Percentiles rank a stretch among this genome's conserved stretches.
These are phyloP conservation scores for Chlamydomonas applanata DNA, from an alignment of 139 green algal species.

Conservation along the genomic window DNA sequence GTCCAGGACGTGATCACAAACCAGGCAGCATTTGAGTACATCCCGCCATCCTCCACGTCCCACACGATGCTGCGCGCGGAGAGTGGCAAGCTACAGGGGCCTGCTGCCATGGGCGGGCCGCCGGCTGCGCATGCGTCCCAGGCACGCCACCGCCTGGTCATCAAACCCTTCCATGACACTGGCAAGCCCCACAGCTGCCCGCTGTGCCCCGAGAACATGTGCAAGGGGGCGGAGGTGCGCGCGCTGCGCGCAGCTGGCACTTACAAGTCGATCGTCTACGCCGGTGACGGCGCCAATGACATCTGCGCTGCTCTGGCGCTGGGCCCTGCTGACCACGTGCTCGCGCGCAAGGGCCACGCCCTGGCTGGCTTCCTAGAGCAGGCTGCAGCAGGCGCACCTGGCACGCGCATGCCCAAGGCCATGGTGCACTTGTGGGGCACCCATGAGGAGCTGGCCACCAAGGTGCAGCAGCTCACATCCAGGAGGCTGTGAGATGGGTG, in stretches of 20 bases:
- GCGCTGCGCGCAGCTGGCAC: slow-evolving; percentile 14
- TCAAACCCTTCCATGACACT: slow-evolving; percentile 4
- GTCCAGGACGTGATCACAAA: slow-evolving; percentile 71
- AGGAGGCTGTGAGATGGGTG: background rate
- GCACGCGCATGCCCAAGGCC: slow-evolving; percentile 32
- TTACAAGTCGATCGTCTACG: slow-evolving; percentile 62
- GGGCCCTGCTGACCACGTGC: slow-evolving; percentile 57
- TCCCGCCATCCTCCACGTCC: slow-evolving; percentile 5
- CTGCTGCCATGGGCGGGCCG: background rate
- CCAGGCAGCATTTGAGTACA: slow-evolving; percentile 55
- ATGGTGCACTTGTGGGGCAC: slow-evolving; percentile 41
- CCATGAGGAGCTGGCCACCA: slow-evolving; percentile 51
- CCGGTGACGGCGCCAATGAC: slow-evolving; percentile 79
- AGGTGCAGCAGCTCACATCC: background rate
- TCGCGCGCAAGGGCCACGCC: slow-evolving; percentile 51
- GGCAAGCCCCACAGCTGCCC: slow-evolving; percentile 55
- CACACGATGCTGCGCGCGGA: background rate
- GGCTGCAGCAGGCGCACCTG: background rate
- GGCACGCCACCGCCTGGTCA: slow-evolving; percentile 39
- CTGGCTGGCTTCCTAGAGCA: slow-evolving; percentile 31
- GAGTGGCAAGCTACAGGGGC: background rate
- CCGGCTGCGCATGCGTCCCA: background rate
- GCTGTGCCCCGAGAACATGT: slow-evolving; percentile 77
- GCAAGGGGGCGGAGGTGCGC: slow-evolving; percentile 77
- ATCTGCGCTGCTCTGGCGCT: slow-evolving; percentile 74